Evolutionary conservation across 1,139 yeast genomes (phyloP), one percentile per base, ranked within the genome.

Genomic region (Torulaspora pretoriensis): DNA sequence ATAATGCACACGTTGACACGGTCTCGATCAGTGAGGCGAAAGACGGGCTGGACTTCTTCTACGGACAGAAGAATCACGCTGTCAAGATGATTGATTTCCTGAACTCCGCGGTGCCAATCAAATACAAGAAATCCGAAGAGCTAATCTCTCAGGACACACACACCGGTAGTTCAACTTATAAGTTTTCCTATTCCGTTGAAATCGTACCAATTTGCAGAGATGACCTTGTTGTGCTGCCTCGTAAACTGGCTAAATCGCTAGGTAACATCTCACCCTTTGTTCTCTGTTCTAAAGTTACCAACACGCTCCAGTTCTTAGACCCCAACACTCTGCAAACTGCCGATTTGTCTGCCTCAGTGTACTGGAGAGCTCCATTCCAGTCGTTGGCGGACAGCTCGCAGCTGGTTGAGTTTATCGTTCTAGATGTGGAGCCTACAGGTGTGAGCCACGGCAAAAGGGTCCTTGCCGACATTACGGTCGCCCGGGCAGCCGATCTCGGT

Each of bases 151-250:
- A 81, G 52, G 98, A 92, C 72, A 88, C 88, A 35, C 98, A 92
- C 57, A 82, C 96, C 2, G 95, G 96, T 56, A 75, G 85, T 13
- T 81, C 94, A 28, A 78, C 82, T 48, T 92, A 88, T 71, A 92
- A 92, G 68, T 94, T 92, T 65, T 78, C 97, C 8, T 90, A 75
- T 63, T 89, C 97, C 12, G 87, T 90, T 33, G 99, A 92, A 69
- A 81, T 92, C 55, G 96, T 88, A 2, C 98, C 98, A n/a, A 81
- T 94, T 40, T 94, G 98, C 76, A 83, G 95, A 65, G 99, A 92
- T 64, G 98, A 94, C 63, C 75, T 94, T 56, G 95, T 94, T 26
- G 85, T 90, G 37, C 73, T 94, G 52, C 98, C 98, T 25, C 78
- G 80, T 60, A 81, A 81, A 56, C 67, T 92, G 52, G 98, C 99